These are phyloP conservation scores for Prillingera fragicola DNA, from an alignment of 1,284 basidiomycete genomes.

Conservation along the genomic window DNA sequence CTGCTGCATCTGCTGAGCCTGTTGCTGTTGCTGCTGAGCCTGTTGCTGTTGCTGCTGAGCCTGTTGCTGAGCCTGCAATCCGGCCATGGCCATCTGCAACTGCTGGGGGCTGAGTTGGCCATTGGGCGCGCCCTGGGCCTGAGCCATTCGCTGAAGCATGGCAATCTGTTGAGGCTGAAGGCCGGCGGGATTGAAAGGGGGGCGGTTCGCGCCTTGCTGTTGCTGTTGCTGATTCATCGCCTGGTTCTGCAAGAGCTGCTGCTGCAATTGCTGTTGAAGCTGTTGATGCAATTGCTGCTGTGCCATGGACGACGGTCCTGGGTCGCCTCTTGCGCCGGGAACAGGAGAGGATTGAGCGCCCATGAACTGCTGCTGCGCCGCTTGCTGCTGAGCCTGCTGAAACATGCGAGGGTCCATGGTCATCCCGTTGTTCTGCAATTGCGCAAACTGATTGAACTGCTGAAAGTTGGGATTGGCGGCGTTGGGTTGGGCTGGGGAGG, in stretches of 20 bases:
- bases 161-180: constrained; percentile 27
- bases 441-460: constrained; percentile 14
- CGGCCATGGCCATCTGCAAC: constrained; percentile 16
- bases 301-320: constrained; percentile 30
- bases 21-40: constrained; percentile 10
- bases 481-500: constrained; percentile 17
- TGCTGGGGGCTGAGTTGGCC: constrained; percentile 14
- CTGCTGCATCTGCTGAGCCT: constrained; percentile 29
- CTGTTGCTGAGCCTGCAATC: constrained; percentile 9
- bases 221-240: constrained; percentile 11
- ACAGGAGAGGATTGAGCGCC: constrained; percentile 19
- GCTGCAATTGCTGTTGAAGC: constrained; percentile 10
- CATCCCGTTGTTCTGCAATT: constrained; percentile 7
- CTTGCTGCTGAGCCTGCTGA: constrained; percentile 26
- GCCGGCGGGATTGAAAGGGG: constrained; percentile 16
- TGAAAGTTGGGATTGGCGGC: constrained; percentile 12
- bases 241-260: too few species aligned
- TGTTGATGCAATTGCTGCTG: constrained; percentile 7
- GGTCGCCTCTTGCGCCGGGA: constrained; percentile 23
- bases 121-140: constrained; percentile 10
- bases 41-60: constrained; percentile 14
- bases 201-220: constrained; percentile 6
- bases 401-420: constrained; percentile 20
- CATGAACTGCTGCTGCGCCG: constrained; percentile 13
- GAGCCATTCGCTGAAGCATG: constrained; percentile 28